Conservation (phyloP, 768 basidiomycete species). For the Suillus occidentalis region DNA sequence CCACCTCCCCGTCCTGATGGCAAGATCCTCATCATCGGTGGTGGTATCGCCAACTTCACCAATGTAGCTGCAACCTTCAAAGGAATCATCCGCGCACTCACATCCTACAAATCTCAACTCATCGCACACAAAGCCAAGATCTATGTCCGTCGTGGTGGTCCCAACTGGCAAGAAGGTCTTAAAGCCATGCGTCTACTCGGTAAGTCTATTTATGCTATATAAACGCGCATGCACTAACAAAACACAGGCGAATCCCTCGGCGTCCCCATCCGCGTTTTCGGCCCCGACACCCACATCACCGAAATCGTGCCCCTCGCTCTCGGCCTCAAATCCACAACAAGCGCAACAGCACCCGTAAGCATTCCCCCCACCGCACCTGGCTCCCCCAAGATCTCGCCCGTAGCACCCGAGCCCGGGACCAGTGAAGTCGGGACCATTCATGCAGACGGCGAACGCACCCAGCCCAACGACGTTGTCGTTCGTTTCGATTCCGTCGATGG, state of each 20-base stretch:
- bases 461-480: conserved; percentile 87
- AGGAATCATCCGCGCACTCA: conserved; percentile 96
- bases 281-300: conserved; percentile 98
- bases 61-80: conserved; percentile 99
- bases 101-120: conserved; percentile 87
- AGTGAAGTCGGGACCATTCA: conserved; percentile 69
- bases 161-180: conserved; percentile 98
- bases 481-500: conserved; percentile 91
- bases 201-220: conserved; percentile 12
- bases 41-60: conserved; percentile 99
- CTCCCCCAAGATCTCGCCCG: conserved; percentile 32
- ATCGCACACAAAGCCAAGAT: conserved; percentile 80
- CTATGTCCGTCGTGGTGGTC: conserved; percentile 96
- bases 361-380: conserved; percentile 49
- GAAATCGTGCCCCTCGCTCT: conserved; percentile 99
- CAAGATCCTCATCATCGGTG: conserved; percentile 99
- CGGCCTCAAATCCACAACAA: conserved; percentile 51
- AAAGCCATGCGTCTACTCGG: conserved; percentile 97
- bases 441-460: conserved; percentile 76
- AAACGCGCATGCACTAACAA: neutral
- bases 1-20: conserved; percentile 80
- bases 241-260: conserved; percentile 79
- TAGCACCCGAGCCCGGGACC: conserved; percentile 37
- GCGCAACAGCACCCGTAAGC: conserved; percentile 29
- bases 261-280: conserved; percentile 95